A percentile compares a stretch with the other conserved stretches of the same genome.
phyloP scores from a whole-genome alignment of 495 filamentous ascomycete genomes.

The Copromyces sp. region DNA sequence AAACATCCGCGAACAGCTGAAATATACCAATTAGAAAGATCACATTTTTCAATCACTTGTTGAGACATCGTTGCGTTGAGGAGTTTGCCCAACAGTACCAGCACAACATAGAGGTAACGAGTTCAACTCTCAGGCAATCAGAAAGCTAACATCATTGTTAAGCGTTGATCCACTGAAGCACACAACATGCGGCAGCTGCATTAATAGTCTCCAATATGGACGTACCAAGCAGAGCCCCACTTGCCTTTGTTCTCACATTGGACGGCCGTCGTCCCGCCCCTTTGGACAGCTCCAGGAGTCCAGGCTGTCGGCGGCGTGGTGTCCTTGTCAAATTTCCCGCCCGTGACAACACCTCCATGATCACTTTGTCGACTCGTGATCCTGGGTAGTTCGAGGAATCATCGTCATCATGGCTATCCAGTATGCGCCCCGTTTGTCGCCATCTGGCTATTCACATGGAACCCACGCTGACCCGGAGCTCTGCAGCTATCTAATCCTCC shows the following conservation, averaged over 20 bases:
- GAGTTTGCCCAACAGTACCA: not conserved
- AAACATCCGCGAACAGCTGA: not conserved
- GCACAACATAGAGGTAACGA: not conserved
- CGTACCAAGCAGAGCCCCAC: not conserved
- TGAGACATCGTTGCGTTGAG: not conserved
- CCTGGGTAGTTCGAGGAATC: conserved; percentile 22
- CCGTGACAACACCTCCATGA: not conserved
- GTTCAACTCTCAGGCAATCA: not conserved
- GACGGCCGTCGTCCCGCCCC: not conserved
- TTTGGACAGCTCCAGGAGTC: not conserved
- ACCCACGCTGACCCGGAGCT: conserved; percentile 7
- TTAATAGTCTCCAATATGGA: not conserved
- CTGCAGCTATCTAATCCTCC: conserved; percentile 85
- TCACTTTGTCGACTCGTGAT: not conserved
- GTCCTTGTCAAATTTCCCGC: not conserved
- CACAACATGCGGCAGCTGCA: not conserved
- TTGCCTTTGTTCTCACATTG: not conserved
- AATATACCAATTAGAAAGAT: not conserved
- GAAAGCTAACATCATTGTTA: not conserved
- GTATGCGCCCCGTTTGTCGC: conserved; percentile 15
- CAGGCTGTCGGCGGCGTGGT: not conserved
- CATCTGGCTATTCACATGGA: not conserved
- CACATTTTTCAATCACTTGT: not conserved
- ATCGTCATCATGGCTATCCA: conserved; percentile 38
- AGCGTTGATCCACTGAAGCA: not conserved